Evolutionary conservation across 1,284 basidiomycete species (phyloP).

Genomic region (Microstroma glucosiphilum): DNA sequence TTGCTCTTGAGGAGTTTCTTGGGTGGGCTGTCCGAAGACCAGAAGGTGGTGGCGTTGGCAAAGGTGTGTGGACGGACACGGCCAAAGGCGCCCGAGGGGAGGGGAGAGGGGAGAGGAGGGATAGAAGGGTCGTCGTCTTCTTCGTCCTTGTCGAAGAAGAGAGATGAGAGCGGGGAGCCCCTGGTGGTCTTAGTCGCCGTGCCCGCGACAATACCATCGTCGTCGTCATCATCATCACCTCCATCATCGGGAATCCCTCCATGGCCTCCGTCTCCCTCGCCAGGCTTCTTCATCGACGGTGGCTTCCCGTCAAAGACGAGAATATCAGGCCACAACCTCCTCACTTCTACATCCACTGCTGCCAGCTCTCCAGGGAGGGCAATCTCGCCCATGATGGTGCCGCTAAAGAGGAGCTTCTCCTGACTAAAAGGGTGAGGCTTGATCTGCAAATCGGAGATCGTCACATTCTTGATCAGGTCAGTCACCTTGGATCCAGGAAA

Average conservation of each 20-base stretch:
- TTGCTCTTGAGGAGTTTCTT: conserved; percentile 33
- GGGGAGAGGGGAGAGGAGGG: conserved; percentile 35
- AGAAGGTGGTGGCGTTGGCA: conserved; percentile 30
- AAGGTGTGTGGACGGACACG: conserved; percentile 37
- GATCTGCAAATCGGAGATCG: conserved; percentile 42
- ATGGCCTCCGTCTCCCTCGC: conserved; percentile 11
- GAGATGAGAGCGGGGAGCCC: too few relatives aligned
- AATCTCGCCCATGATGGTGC: conserved; percentile 39
- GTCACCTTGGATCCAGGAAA: conserved; percentile 43
- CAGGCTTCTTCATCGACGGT: conserved; percentile 28
- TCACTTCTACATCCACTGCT: conserved; percentile 40
- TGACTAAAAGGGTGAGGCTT: conserved; percentile 39
- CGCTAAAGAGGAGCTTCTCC: conserved; percentile 40
- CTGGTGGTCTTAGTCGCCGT: not conserved
- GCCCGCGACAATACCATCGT: not conserved
- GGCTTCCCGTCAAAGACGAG: conserved; percentile 41
- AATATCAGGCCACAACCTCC: conserved; percentile 43
- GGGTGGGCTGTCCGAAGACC: conserved; percentile 33
- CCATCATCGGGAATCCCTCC: conserved; percentile 14
- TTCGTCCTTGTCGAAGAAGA: conserved; percentile 5
- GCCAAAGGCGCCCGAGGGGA: conserved; percentile 39
- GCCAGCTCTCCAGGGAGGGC: conserved; percentile 39
- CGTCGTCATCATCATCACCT: conserved; percentile 9
- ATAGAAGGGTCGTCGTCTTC: conserved; percentile 27
- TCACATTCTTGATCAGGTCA: conserved; percentile 44